phyloP scores from a whole-genome alignment of 192 early-diverging fungal species.

The Mortierella alpina region DNA sequence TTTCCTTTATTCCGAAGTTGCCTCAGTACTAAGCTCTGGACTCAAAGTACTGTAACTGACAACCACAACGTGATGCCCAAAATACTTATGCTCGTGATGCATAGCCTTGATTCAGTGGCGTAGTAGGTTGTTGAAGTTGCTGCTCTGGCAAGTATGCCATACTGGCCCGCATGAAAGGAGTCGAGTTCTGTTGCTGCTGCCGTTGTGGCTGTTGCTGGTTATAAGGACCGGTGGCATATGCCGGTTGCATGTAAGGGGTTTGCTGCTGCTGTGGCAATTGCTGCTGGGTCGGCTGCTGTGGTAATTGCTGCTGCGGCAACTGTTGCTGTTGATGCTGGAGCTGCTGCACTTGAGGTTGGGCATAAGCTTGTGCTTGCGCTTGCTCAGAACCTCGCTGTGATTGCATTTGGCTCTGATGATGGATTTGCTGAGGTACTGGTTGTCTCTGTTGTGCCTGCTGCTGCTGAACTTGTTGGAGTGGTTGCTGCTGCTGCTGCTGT shows the following conservation, averaged over 20 bases:
- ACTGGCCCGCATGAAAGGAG: too few relatives aligned
- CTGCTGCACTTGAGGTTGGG: conserved; percentile 6
- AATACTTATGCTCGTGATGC: too few relatives aligned
- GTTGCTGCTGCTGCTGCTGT: conserved; percentile 8
- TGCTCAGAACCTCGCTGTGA: neutral
- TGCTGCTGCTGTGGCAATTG: conserved; percentile 18
- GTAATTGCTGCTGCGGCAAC: neutral
- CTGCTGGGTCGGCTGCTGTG: neutral
- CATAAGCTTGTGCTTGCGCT: neutral
- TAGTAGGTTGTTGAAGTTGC: too few relatives aligned
- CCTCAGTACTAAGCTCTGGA: too few relatives aligned
- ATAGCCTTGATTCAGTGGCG: too few relatives aligned
- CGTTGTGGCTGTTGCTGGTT: neutral
- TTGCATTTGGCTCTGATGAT: neutral
- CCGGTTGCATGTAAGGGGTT: conserved; percentile 15
- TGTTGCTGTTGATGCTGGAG: conserved; percentile 11
- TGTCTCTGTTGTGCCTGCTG: conserved; percentile 8
- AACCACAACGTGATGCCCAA: too few relatives aligned
- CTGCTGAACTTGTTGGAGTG: conserved; percentile 10
- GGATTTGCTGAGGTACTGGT: neutral
- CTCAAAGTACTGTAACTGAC: too few relatives aligned
- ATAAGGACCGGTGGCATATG: conserved; percentile 14
- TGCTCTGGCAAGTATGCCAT: too few relatives aligned
- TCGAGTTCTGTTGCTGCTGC: conserved; percentile 10
- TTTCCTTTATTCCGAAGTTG: too few relatives aligned